phyloP scores from a whole-genome alignment of 345 rosid species.

The Microthlaspi erraticum region DNA sequence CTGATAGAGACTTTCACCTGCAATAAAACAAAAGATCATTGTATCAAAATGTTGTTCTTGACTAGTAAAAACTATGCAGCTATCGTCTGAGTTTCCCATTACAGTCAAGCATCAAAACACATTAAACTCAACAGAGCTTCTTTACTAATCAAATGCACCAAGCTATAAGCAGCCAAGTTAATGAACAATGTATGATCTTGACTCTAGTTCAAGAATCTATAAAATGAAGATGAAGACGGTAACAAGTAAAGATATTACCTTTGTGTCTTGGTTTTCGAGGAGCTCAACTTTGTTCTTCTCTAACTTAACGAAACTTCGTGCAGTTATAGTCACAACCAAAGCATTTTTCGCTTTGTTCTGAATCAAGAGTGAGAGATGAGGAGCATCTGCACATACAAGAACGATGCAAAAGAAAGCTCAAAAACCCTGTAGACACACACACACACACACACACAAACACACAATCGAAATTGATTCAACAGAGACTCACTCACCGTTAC shows the following conservation, averaged over 20 bases:
- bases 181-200: neutral
- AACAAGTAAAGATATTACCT: conserved; percentile 48
- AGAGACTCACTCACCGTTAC: conserved; percentile 59
- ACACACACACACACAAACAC: neutral
- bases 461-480: neutral
- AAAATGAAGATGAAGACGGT: neutral
- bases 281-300: conserved; percentile 59
- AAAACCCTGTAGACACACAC: neutral
- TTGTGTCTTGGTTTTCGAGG: conserved; percentile 49
- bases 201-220: neutral
- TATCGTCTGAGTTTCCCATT: neutral
- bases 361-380: conserved; percentile 68
- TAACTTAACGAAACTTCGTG: conserved; percentile 57
- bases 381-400: conserved; percentile 60
- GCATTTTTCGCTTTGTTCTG: conserved; percentile 64
- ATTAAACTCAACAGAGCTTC: neutral
- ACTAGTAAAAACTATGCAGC: neutral
- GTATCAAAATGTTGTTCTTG: neutral
- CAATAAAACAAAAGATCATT: neutral
- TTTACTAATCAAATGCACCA: neutral
- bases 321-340: conserved; percentile 58
- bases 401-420: conserved; percentile 6
- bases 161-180: neutral
- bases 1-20: conserved; percentile 67
- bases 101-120: neutral